A percentile compares a stretch with the other conserved stretches of the same genome.
Evolutionary conservation across 1,284 basidiomycete species (phyloP).

Genomic region (Pterulicium gracile): DNA sequence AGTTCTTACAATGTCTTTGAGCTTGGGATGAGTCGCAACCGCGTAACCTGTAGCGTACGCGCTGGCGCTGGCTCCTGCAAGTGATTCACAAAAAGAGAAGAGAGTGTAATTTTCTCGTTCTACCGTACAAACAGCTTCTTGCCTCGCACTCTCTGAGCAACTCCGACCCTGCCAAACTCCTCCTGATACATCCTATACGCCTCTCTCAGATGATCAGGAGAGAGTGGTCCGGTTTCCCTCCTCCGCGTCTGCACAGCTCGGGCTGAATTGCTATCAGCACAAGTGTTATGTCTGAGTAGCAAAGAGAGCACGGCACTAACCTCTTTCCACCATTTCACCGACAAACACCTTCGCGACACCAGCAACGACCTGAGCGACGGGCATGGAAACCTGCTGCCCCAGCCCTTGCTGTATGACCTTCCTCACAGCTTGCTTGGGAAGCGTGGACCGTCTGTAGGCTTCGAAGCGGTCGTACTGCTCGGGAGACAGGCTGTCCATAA

Average conservation of each 20-base stretch:
- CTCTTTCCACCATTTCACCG: constrained; percentile 85
- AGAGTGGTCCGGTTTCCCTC: constrained; percentile 67
- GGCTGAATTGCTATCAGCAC: constrained; percentile 31
- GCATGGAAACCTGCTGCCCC: constrained; percentile 76
- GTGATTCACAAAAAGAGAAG: too few species aligned
- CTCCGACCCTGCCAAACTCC: constrained; percentile 70
- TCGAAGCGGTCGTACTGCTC: constrained; percentile 85
- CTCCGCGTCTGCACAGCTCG: constrained; percentile 66
- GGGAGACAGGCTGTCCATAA: constrained; percentile 80
- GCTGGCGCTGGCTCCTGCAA: too few species aligned
- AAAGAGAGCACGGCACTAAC: constrained; percentile 24
- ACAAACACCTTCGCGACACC: constrained; percentile 90
- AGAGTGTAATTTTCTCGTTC: too few species aligned
- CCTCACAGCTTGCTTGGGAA: constrained; percentile 55
- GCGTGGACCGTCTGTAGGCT: constrained; percentile 72
- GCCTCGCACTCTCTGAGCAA: constrained; percentile 53
- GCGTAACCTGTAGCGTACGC: too few species aligned
- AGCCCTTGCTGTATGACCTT: constrained; percentile 79
- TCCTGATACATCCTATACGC: constrained; percentile 77
- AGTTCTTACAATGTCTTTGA: too few species aligned
- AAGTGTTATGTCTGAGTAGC: constrained; percentile 1
- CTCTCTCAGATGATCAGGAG: constrained; percentile 81
- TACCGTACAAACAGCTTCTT: constrained; percentile 60
- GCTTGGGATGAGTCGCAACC: too few species aligned
- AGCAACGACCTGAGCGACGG: constrained; percentile 80